These are phyloP conservation scores for Lomentospora prolificans DNA, from an alignment of 2,329 filamentous ascomycete species.

Conservation along the genomic window DNA sequence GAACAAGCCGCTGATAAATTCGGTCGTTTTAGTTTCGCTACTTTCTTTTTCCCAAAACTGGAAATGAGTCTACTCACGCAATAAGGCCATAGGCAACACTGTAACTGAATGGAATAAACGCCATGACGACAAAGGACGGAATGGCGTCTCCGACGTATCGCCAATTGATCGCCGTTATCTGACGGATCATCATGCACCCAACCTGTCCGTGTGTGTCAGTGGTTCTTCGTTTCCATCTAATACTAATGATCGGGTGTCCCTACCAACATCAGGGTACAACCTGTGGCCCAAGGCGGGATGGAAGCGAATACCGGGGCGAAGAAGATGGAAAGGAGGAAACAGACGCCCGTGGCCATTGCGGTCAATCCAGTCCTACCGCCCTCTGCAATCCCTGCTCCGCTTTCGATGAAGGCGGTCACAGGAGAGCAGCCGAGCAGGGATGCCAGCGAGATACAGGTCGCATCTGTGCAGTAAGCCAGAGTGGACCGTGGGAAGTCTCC, in stretches of 20 bases:
- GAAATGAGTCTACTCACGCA: constrained; percentile 41
- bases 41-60: background rate
- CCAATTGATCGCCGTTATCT: constrained; percentile 69
- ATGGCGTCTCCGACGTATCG: constrained; percentile 64
- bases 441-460: constrained; percentile 67
- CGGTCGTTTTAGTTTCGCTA: constrained; percentile 5
- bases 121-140: constrained; percentile 66
- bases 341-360: constrained; percentile 65
- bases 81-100: constrained; percentile 70
- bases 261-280: constrained; percentile 60
- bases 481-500: constrained; percentile 83
- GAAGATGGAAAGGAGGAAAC: constrained; percentile 81
- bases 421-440: constrained; percentile 69
- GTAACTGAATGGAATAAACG: constrained; percentile 70
- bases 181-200: constrained; percentile 68
- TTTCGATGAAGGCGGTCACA: constrained; percentile 80
- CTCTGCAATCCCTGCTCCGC: constrained; percentile 82
- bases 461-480: constrained; percentile 75
- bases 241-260: too few relatives aligned
- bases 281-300: constrained; percentile 80
- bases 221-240: too few relatives aligned
- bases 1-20: constrained; percentile 38
- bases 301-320: constrained; percentile 86
- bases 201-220: too few relatives aligned
- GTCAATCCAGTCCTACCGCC: constrained; percentile 81